Percentiles rank a stretch among this genome's conserved stretches.
phyloP scores from a whole-genome alignment of 2,329 filamentous ascomycete species.

The Ceratocystis eucalypticola region DNA sequence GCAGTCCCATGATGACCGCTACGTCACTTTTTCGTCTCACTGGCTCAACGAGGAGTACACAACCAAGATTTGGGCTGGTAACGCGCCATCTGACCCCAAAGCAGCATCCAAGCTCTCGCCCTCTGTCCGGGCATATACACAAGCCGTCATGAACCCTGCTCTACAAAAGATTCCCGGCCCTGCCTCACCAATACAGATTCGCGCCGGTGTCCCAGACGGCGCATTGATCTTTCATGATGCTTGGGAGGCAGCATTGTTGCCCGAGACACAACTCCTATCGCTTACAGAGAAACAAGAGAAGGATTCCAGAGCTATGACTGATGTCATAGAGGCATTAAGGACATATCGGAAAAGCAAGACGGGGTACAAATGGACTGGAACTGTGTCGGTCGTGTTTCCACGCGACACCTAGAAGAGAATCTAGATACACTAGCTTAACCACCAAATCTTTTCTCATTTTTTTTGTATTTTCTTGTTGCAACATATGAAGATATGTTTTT shows the following conservation, averaged over 20 bases:
- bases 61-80: slow-evolving; percentile 24
- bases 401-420: background rate
- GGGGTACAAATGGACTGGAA: slow-evolving; percentile 9
- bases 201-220: slow-evolving; percentile 35
- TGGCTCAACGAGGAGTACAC: slow-evolving; percentile 24
- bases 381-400: slow-evolving; percentile 3
- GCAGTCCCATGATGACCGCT: slow-evolving; percentile 14
- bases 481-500: slow-evolving; percentile 12
- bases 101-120: slow-evolving; percentile 8
- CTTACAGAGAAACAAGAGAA: slow-evolving; percentile 6
- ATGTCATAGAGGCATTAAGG: slow-evolving; percentile 11
- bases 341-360: background rate
- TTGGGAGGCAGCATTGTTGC: slow-evolving; percentile 38
- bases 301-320: slow-evolving; percentile 6
- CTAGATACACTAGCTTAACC: background rate
- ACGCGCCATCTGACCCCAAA: slow-evolving; percentile 21
- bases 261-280: background rate
- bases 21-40: slow-evolving; percentile 21
- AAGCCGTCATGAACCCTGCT: slow-evolving; percentile 28
- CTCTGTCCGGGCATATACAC: slow-evolving; percentile 17
- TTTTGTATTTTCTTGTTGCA: slow-evolving; percentile 12
- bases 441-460: background rate
- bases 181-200: slow-evolving; percentile 36
- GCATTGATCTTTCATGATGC: slow-evolving; percentile 37
- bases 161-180: slow-evolving; percentile 31